These are phyloP conservation scores for Septoria linicola DNA, from an alignment of 2,329 filamentous ascomycete genomes.

Conservation along the genomic window DNA sequence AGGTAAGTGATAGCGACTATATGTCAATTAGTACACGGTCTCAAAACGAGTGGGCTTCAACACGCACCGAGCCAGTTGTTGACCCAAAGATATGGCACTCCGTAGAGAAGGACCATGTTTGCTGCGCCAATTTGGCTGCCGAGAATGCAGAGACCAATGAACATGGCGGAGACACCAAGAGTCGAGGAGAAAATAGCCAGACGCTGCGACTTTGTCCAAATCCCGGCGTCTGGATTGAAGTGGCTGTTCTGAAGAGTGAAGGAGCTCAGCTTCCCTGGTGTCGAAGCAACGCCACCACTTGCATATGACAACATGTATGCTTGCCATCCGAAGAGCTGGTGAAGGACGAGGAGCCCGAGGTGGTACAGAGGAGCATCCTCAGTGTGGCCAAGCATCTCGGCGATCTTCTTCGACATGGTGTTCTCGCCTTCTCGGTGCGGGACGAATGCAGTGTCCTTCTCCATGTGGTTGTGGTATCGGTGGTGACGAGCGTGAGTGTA, in stretches of 20 bases:
- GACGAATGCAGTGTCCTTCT: conserved; percentile 40
- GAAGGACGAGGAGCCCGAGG: conserved; percentile 23
- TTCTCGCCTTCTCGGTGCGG: conserved; percentile 27
- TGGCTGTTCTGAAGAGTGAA: conserved; percentile 60
- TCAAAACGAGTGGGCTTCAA: background rate
- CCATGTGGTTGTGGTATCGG: conserved; percentile 54
- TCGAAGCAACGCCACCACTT: conserved; percentile 22
- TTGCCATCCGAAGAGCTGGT: conserved; percentile 35
- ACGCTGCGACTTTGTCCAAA: conserved; percentile 49
- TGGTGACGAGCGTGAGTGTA: conserved; percentile 70
- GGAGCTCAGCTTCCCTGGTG: conserved; percentile 12
- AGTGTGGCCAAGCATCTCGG: conserved; percentile 23
- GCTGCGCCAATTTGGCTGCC: conserved; percentile 7
- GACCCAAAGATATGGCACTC: conserved; percentile 67
- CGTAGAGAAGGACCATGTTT: conserved; percentile 38
- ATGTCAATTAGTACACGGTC: background rate
- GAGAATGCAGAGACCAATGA: conserved; percentile 53
- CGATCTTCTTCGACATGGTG: conserved; percentile 9
- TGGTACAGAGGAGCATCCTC: conserved; percentile 33
- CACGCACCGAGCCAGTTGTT: conserved; percentile 64
- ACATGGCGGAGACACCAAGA: conserved; percentile 57
- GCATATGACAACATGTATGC: conserved; percentile 32
- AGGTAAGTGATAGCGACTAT: conserved; percentile 72
- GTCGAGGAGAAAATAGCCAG: conserved; percentile 60
- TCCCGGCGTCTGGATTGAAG: conserved; percentile 58